A percentile compares a stretch with the other conserved stretches of the same genome.
Conservation (phyloP, 805 yeast species). For the Wickerhamiella hasegawae region DNA sequence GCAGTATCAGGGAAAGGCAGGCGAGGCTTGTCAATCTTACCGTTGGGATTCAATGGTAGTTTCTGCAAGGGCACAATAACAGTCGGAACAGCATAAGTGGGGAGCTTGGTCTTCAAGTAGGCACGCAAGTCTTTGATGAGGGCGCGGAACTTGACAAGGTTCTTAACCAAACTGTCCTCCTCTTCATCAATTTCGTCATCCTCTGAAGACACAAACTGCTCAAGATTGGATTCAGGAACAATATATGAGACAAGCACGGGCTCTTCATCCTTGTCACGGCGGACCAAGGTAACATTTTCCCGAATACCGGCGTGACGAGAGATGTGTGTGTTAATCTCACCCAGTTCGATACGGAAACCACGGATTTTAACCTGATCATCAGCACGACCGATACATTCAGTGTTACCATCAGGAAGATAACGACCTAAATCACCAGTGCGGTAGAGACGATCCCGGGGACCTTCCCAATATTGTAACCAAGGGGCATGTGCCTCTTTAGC, state of each 20-base stretch:
- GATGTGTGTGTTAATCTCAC: constrained; percentile 94
- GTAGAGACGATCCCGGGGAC: constrained; percentile 91
- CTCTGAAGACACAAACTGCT: constrained; percentile 50
- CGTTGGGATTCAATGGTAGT: constrained; percentile 92
- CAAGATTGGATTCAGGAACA: constrained; percentile 53
- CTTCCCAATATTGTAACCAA: constrained; percentile 75
- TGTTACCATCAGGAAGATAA: constrained; percentile 91
- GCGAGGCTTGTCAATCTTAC: constrained; percentile 95
- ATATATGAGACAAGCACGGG: constrained; percentile 81
- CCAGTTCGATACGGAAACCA: constrained; percentile 96
- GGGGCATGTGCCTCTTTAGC: constrained; percentile 30
- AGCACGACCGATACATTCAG: constrained; percentile 97
- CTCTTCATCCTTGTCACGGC: constrained; percentile 84
- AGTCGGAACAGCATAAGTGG: constrained; percentile 86
- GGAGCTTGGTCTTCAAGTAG: constrained; percentile 76
- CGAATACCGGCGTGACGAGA: constrained; percentile 87
- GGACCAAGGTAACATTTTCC: constrained; percentile 82
- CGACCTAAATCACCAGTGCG: constrained; percentile 97
- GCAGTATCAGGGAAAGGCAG: constrained; percentile 87
- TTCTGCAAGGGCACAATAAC: constrained; percentile 73
- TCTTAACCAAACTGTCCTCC: constrained; percentile 51
- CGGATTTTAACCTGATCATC: constrained; percentile 97
- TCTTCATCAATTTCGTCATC: constrained; percentile 26
- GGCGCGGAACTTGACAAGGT: constrained; percentile 59
- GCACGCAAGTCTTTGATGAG: constrained; percentile 66